These are phyloP conservation scores for Raddia distichophylla DNA, from an alignment of 176 grass and related monocot species.

Conservation along the genomic window DNA sequence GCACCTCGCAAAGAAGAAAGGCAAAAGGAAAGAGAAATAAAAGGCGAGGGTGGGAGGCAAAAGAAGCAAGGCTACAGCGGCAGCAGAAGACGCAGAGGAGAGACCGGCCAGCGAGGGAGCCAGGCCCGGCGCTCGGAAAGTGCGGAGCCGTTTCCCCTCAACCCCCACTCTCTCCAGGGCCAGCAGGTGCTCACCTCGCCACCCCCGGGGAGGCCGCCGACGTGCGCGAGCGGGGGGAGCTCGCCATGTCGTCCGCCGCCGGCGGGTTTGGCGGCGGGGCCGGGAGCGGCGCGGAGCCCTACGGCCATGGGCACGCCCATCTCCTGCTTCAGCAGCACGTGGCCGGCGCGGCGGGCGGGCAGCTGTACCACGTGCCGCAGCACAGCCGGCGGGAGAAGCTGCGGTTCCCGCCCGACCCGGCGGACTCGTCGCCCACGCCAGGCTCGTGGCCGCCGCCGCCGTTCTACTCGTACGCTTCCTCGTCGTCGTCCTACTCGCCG, in stretches of 20 bases:
- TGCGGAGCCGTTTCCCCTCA: slow-evolving; percentile 63
- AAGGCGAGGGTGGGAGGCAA: slow-evolving; percentile 25
- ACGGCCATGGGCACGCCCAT: slow-evolving; percentile 44
- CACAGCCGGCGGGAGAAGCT: slow-evolving; percentile 99
- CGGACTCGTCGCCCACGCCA: slow-evolving; percentile 29
- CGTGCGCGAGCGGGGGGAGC: background rate
- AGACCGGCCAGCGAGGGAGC: slow-evolving; percentile 23
- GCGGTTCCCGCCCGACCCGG: slow-evolving; percentile 66
- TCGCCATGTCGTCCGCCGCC: slow-evolving; percentile 68
- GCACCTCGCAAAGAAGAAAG: slow-evolving; percentile 29
- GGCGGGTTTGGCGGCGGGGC: slow-evolving; percentile 52
- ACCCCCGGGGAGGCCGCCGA: slow-evolving; percentile 1
- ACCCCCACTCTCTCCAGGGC: slow-evolving; percentile 50
- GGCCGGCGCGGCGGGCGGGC: slow-evolving; percentile 22
- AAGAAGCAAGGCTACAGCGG: slow-evolving; percentile 27
- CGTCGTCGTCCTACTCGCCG: slow-evolving; percentile 58
- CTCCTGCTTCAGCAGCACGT: slow-evolving; percentile 60
- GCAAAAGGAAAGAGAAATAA: slow-evolving; percentile 30
- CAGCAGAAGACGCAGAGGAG: slow-evolving; percentile 22
- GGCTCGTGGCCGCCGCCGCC: slow-evolving; percentile 22
- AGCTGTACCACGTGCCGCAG: slow-evolving; percentile 90
- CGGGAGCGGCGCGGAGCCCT: slow-evolving; percentile 40
- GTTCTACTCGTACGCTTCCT: slow-evolving; percentile 59
- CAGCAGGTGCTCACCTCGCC: slow-evolving; percentile 12
- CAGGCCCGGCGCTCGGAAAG: slow-evolving; percentile 63